These are phyloP conservation scores for Stagonosporopsis rhizophila DNA, from an alignment of 2,329 filamentous ascomycete species.

Conservation along the genomic window DNA sequence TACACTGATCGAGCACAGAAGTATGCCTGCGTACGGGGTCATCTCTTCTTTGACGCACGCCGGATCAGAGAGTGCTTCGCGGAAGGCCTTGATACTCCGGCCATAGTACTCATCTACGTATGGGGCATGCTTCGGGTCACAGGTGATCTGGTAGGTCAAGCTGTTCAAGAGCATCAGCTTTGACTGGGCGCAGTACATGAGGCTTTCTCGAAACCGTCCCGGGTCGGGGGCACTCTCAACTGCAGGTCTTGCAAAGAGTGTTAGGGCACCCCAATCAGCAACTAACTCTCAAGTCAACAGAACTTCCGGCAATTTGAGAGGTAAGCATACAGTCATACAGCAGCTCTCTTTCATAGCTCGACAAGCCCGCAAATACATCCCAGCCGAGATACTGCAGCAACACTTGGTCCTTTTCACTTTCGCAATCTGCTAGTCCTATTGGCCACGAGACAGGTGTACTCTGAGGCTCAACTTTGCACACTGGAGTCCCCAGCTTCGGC, in stretches of 20 bases:
- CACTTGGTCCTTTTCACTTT: conserved; percentile 3
- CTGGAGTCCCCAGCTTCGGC: background rate
- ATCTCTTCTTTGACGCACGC: conserved; percentile 7
- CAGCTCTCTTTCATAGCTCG: conserved; percentile 11
- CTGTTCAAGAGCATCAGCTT: conserved; percentile 15
- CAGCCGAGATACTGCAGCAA: conserved; percentile 6
- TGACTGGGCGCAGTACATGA: conserved; percentile 9
- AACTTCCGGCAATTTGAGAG: background rate
- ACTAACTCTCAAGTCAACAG: background rate
- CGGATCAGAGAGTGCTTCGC: conserved; percentile 6
- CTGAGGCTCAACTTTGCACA: background rate
- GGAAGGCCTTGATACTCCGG: conserved; percentile 12
- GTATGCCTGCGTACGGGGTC: conserved; percentile 9
- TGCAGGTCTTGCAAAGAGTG: conserved; percentile 7
- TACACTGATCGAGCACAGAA: conserved; percentile 16
- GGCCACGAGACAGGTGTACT: background rate
- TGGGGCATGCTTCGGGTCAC: conserved; percentile 9
- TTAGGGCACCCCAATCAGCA: conserved; percentile 17
- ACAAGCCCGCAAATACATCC: background rate
- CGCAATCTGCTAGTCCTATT: background rate
- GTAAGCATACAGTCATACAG: conserved; percentile 14
- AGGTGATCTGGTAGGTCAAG: conserved; percentile 15
- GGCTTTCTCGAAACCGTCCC: conserved; percentile 9
- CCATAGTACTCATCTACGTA: conserved; percentile 15
- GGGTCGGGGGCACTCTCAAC: conserved; percentile 5